A percentile compares a stretch with the other conserved stretches of the same genome.
phyloP scores from a whole-genome alignment of 1,139 yeast species.

The Scheffersomyces titani region DNA sequence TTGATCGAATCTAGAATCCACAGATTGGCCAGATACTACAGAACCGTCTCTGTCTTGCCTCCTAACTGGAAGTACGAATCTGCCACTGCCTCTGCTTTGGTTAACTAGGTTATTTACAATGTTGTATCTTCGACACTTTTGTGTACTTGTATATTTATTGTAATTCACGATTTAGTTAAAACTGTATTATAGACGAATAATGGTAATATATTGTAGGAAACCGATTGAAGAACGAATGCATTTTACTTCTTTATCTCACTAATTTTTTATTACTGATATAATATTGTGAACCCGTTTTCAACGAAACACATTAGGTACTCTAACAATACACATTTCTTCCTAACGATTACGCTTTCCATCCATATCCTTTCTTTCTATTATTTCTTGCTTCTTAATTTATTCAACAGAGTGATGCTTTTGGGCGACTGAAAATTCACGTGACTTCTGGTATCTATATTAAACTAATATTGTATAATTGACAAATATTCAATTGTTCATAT shows the following conservation, averaged over 20 bases:
- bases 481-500: background rate
- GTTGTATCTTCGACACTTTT: background rate
- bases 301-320: too few relatives aligned
- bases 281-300: too few relatives aligned
- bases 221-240: background rate
- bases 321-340: too few relatives aligned
- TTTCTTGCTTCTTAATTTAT: background rate
- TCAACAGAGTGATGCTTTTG: background rate
- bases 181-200: background rate
- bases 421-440: background rate
- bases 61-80: conserved; percentile 99
- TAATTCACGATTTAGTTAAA: conserved; percentile 1
- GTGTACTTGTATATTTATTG: conserved; percentile 2
- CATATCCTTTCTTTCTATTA: background rate
- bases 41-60: conserved; percentile 98
- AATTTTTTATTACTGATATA: background rate
- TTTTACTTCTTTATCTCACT: background rate
- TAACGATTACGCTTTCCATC: too few relatives aligned
- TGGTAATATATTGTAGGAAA: background rate
- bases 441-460: background rate
- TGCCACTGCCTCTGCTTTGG: conserved; percentile 99
- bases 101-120: conserved; percentile 62
- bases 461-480: background rate
- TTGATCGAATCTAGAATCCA: conserved; percentile 99
- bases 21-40: conserved; percentile 99